Evolutionary conservation across 768 basidiomycete genomes (phyloP), one percentile per base, ranked within the genome.

Genomic region (Fistulinella prunicolor): DNA sequence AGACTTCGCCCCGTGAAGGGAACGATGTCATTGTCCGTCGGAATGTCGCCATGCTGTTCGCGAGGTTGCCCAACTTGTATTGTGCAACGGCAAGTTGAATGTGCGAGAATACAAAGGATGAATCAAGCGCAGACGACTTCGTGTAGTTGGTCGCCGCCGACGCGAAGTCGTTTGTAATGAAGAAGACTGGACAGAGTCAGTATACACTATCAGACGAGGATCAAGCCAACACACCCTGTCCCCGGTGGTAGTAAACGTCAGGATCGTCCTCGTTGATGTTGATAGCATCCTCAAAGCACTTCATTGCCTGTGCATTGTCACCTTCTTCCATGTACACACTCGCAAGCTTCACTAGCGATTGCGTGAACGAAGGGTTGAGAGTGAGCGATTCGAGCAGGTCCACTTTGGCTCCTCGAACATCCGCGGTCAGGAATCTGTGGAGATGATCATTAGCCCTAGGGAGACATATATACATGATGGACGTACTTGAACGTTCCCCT

Each of bases 181-280:
- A 99, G 66, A 89, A 76, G 32, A 98, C 94, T 91, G 50, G 10
- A 20, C 1, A 29, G 37, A 24, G 36, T 54, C 23, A 21, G 46
- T 14, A 26, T n/a, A 16, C 6, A 48, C 26, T 16, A 28, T 26
- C 4, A 16, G 4, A 10, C 4, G n/a, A 19, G 10, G 17, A 47
- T 24, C 26, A 45, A 43, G 38, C 5, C 12, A 20, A 54, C 56
- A 14, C 28, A 89, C 90, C 90, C 76, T 99, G 96, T 38, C 95
- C 96, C 57, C 94, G 91, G 67, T 99, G 96, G 70, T 99, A 99
- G 74, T 91, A 98, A 47, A 96, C 92, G 68, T 98, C 95, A 0
- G 95, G 86, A 69, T 98, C 94, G 40, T 83, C 73, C 6, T 84
- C 72, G 59, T 98, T 85, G 56, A 87, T 79, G 57, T 77, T 75